A percentile compares a stretch with the other conserved stretches of the same genome.
Evolutionary conservation across 257 asterid species (phyloP).

Genomic region (Solanum etuberosum): DNA sequence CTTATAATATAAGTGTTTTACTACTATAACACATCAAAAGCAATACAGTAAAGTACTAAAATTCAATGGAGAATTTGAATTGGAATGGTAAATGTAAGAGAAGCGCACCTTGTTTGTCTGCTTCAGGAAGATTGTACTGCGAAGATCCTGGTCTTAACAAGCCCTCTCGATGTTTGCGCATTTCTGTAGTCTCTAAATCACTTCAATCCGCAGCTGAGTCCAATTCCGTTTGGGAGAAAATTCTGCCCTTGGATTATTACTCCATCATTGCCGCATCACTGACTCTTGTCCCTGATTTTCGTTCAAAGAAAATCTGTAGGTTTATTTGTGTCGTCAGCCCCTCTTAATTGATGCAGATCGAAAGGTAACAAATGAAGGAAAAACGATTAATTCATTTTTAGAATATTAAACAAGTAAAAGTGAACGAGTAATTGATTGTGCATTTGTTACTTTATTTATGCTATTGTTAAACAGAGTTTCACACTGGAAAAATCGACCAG

Average conservation of each 20-base stretch:
- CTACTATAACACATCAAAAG: not conserved
- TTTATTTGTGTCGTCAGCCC: no score
- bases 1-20: no score
- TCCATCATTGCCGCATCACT: not conserved
- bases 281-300: no score
- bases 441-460: not conserved
- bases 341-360: no score
- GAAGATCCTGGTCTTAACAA: not conserved
- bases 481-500: conserved; percentile 12
- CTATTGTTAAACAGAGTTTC: not conserved
- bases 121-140: not conserved
- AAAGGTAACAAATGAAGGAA: not conserved
- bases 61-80: not conserved
- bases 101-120: not conserved
- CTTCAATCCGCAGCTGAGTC: not conserved
- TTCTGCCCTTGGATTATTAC: not conserved
- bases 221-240: not conserved
- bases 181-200: not conserved
- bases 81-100: not conserved
- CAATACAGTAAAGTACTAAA: not conserved
- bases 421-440: not conserved
- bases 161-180: not conserved
- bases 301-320: no score
- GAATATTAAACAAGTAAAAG: not conserved
- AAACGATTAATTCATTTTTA: not conserved